phyloP scores from a whole-genome alignment of 2,329 filamentous ascomycete genomes.

The Botrytis fabae region DNA sequence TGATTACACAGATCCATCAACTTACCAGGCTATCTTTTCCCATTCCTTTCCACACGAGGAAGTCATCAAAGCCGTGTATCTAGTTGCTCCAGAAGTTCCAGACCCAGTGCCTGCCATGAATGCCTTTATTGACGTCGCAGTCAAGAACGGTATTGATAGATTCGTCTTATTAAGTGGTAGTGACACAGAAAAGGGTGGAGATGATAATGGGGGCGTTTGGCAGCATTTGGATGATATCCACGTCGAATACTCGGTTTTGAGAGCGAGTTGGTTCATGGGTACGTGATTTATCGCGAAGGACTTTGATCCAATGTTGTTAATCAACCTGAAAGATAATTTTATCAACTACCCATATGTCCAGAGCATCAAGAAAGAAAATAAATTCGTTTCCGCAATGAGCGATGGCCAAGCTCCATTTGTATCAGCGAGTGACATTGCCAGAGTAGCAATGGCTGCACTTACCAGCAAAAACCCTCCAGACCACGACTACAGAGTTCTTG shows the following conservation, averaged over 20 bases:
- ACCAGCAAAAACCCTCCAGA: not conserved
- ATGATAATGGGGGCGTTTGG: not conserved
- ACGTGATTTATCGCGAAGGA: not conserved
- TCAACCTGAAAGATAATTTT: not conserved
- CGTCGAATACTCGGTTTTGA: slow-evolving; percentile 6
- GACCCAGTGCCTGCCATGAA: slow-evolving; percentile 6
- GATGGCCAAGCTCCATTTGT: not conserved
- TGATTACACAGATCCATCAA: slow-evolving; percentile 5
- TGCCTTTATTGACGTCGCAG: slow-evolving; percentile 7
- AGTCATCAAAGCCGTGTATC: not conserved
- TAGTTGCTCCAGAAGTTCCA: not conserved
- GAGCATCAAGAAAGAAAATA: not conserved
- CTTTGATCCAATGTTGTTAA: not conserved
- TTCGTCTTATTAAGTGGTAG: not conserved
- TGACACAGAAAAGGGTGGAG: not conserved
- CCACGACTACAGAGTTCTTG: slow-evolving; percentile 3
- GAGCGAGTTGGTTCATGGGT: slow-evolving; percentile 6
- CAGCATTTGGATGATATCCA: slow-evolving; percentile 5
- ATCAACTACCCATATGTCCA: not conserved
- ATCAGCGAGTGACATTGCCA: not conserved
- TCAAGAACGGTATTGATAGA: not conserved
- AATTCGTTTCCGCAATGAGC: not conserved
- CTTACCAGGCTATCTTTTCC: not conserved
- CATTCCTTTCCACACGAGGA: not conserved
- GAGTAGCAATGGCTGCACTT: slow-evolving; percentile 3